Evolutionary conservation across 2,329 filamentous ascomycete species (phyloP).

Genomic region (Chaetothyriales sp.): DNA sequence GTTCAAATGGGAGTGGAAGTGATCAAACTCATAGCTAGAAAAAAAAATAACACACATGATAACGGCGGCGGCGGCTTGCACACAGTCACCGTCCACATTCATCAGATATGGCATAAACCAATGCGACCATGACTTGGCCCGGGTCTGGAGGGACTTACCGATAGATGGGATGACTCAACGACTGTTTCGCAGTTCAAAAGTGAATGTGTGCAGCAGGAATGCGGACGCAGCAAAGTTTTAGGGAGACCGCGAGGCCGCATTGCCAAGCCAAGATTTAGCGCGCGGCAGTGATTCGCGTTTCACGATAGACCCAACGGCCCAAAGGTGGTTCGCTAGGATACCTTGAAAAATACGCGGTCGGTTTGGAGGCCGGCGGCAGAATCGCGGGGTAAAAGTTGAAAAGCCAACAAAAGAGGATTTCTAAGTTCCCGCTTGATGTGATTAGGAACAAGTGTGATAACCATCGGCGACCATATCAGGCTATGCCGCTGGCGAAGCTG

Average conservation of each 20-base stretch:
- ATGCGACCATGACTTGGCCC: too few species aligned
- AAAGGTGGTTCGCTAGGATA: neutral
- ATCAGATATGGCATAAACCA: too few species aligned
- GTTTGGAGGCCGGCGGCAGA: neutral
- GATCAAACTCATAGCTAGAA: too few species aligned
- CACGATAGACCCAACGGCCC: neutral
- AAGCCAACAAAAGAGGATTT: neutral
- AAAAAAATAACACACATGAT: too few species aligned
- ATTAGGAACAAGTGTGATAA: neutral
- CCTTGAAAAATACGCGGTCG: neutral
- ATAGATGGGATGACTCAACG: too few species aligned
- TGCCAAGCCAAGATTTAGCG: neutral
- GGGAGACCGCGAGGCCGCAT: too few species aligned
- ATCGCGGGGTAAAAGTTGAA: neutral
- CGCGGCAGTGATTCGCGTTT: neutral
- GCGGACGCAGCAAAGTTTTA: neutral
- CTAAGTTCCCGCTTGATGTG: neutral
- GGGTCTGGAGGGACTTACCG: too few species aligned
- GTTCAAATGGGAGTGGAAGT: too few species aligned
- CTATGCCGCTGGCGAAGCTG: neutral
- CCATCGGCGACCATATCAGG: neutral
- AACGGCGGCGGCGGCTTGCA: too few species aligned
- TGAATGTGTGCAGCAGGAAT: too few species aligned
- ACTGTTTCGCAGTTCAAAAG: too few species aligned
- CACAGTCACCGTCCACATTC: too few species aligned